phyloP scores from a whole-genome alignment of 2,329 filamentous ascomycete genomes.

The Hysterium pulicare region DNA sequence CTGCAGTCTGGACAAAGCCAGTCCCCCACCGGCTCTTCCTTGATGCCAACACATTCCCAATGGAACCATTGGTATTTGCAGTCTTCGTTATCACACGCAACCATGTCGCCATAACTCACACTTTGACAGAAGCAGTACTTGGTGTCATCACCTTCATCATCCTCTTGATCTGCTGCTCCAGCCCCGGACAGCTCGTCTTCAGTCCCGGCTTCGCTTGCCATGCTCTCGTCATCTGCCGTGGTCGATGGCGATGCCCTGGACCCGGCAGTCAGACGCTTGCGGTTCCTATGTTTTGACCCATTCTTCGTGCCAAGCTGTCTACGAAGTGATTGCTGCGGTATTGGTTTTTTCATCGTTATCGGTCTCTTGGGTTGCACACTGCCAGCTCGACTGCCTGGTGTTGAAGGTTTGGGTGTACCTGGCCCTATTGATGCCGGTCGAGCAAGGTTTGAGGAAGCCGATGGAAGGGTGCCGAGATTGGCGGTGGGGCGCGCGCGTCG shows the following conservation, averaged over 20 bases:
- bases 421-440: constrained; percentile 61
- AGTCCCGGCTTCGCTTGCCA: constrained; percentile 44
- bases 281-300: constrained; percentile 32
- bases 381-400: constrained; percentile 55
- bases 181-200: constrained; percentile 49
- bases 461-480: constrained; percentile 50
- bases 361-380: constrained; percentile 53
- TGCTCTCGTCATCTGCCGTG: constrained; percentile 51
- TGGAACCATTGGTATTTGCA: constrained; percentile 87
- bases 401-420: constrained; percentile 59
- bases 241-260: constrained; percentile 41
- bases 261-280: constrained; percentile 32
- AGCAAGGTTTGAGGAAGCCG: constrained; percentile 50
- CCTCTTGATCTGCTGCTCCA: constrained; percentile 41
- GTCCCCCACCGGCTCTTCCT: constrained; percentile 48
- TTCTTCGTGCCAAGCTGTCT: constrained; percentile 35
- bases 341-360: constrained; percentile 55
- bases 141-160: constrained; percentile 71
- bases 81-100: constrained; percentile 79
- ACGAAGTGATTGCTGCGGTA: constrained; percentile 49
- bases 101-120: constrained; percentile 84
- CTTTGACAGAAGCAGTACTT: constrained; percentile 81
- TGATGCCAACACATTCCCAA: constrained; percentile 60
- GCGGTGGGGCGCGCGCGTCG: constrained; percentile 56
- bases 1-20: constrained; percentile 48